A percentile compares a stretch with the other conserved stretches of the same genome.
phyloP scores from a whole-genome alignment of 108 stramenopile species.

The Tribonema minus region DNA sequence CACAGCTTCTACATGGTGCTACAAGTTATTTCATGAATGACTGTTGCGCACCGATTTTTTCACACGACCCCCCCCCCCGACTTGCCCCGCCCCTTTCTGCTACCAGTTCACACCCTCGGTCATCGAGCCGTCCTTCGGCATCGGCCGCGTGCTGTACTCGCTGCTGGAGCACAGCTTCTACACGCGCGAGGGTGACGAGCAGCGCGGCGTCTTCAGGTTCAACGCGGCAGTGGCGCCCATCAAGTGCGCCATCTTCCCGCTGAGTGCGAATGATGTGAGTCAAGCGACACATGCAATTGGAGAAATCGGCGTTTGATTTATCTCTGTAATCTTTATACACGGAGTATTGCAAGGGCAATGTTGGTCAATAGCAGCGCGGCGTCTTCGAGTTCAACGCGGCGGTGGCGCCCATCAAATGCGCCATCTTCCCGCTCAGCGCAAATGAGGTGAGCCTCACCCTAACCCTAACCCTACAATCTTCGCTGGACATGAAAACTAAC shows the following conservation, averaged over 20 bases:
- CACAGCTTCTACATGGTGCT: constrained; percentile 94
- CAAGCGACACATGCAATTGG: too few species aligned
- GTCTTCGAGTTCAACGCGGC: constrained; percentile 93
- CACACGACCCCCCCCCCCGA: too few species aligned
- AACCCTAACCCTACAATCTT: too few species aligned
- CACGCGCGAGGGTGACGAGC: constrained; percentile 82
- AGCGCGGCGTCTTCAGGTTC: constrained; percentile 92
- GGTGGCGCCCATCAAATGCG: constrained; percentile 96
- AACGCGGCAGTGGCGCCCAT: constrained; percentile 92
- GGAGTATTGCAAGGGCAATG: too few species aligned
- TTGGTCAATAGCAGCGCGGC: too few species aligned
- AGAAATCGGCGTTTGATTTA: too few species aligned
- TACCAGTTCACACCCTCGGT: constrained; percentile 85
- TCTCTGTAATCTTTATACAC: too few species aligned
- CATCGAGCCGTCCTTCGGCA: constrained; percentile 99
- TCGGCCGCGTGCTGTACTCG: constrained; percentile 96
- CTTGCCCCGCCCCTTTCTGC: too few species aligned
- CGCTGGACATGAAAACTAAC: too few species aligned
- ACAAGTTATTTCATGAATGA: too few species aligned
- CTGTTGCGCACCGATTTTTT: too few species aligned
- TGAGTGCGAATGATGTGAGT: constrained; percentile 7
- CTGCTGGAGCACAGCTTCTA: constrained; percentile 97
- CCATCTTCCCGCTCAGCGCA: constrained; percentile 65
- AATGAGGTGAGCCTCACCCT: too few species aligned
- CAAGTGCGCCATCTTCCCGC: constrained; percentile 84